A percentile compares a stretch with the other conserved stretches of the same genome.
Conservation (phyloP, 202 grass and related monocot species). For the Elaeis oleifera region DNA sequence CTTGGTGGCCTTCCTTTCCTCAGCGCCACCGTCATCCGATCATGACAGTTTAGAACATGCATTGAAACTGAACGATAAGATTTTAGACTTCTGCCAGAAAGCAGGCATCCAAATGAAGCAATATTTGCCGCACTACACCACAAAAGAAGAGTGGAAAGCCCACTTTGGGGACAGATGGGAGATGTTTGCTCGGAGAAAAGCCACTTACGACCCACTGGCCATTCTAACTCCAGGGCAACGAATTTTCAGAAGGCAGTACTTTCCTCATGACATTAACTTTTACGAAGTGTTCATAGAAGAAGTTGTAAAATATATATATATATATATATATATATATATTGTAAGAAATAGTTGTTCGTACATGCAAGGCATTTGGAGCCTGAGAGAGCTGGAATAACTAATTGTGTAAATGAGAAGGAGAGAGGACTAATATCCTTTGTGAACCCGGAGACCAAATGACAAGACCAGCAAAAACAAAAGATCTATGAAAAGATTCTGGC, state of each 20-base stretch:
- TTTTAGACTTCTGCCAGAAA: constrained; percentile 57
- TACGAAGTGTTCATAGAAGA: constrained; percentile 31
- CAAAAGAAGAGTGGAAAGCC: constrained; percentile 81
- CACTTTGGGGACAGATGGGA: constrained; percentile 92
- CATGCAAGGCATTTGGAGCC: no score
- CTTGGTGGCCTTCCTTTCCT: constrained; percentile 67
- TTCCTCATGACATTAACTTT: constrained; percentile 34
- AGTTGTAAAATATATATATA: constrained; percentile 4
- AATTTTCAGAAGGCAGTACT: constrained; percentile 60
- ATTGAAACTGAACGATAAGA: constrained; percentile 57
- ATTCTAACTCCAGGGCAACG: constrained; percentile 83
- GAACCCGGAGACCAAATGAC: no score
- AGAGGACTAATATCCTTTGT: no score
- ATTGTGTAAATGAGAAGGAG: no score
- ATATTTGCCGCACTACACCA: constrained; percentile 75
- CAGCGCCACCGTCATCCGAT: constrained; percentile 41
- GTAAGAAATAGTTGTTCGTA: no score
- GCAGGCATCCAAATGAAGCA: constrained; percentile 63
- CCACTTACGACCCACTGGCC: constrained; percentile 67
- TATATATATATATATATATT: no score
- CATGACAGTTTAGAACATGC: constrained; percentile 46
- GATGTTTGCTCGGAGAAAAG: constrained; percentile 75
- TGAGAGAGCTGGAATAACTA: no score
- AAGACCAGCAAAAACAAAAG: no score
- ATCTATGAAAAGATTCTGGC: no score